Base-by-base conservation (phyloP, 2,329 filamentous ascomycete genomes). In the Penicillium capsulatum region DNA sequence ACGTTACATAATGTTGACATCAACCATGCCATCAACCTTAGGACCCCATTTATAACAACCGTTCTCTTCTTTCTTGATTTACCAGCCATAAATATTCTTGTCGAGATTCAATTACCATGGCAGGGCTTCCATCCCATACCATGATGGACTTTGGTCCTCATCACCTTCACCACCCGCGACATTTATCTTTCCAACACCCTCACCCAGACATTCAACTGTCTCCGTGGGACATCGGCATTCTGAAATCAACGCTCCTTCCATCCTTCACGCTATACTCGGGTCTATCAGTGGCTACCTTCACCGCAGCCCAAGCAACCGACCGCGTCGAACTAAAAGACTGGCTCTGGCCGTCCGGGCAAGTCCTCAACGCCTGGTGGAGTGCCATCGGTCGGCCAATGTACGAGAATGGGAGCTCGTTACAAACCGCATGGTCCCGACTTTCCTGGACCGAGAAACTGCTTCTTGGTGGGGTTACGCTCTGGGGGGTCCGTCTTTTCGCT, bases 301-400 rank as follows among this genome's bases (percentile, higher is more conserved):
- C 68, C 7, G 64, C 70, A 19, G 73, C 73, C 1, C 66, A 75
- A 16, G 67, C 72, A 34, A 77, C 74, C 6, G 60, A 78, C 50
- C 67, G 70, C n/a, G 69, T 75, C 7, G 77, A 81, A 40, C 64
- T 71, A n/a, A 82, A 81, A 51, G 77, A 82, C 55, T 77, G 72
- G 66, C 59, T 77, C 4, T 80, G 77, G 76, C 74, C 76, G 1
- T 61, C 68, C 3, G 73, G 67, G 2, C 74, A 74, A 50, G 70
- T 80, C 7, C 58, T 68, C 40, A 80, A 79, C 53, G 76, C 75
- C 5, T 81, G 77, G 78, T 80, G 76, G 73, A 73, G 69, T 38
- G 75, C 77, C 15, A 59, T 81, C 29, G 76, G 77, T 10, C 65
- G 68, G n/a, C 71, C 70, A 4, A 63, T 77, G 8, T 57, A 67